Percentiles rank a stretch among this genome's conserved stretches.
These are phyloP conservation scores for Gremmenia infestans DNA, from an alignment of 2,329 filamentous ascomycete genomes.

Conservation along the genomic window DNA sequence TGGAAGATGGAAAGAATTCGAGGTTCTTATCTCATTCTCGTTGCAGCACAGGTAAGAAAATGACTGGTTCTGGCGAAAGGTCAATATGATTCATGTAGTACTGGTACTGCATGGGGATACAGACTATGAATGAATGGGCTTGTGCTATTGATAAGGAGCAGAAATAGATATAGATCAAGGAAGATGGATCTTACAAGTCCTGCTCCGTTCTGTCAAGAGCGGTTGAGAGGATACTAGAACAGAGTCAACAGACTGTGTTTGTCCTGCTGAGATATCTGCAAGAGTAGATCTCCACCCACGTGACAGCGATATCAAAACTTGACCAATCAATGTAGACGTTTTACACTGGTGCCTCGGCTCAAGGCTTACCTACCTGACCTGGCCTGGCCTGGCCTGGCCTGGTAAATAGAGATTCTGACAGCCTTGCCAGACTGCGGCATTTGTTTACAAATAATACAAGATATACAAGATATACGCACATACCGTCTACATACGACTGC, in stretches of 20 bases:
- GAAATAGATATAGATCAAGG: too few species aligned
- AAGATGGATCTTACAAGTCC: too few species aligned
- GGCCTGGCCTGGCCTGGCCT: too few species aligned
- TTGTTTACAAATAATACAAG: too few species aligned
- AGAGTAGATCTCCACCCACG: neutral
- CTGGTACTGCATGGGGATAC: neutral
- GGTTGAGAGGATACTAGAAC: neutral
- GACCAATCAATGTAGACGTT: neutral
- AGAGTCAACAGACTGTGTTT: neutral
- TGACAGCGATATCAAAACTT: neutral
- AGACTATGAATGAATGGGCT: neutral
- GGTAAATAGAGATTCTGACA: too few species aligned
- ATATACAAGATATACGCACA: too few species aligned
- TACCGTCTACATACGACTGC: too few species aligned
- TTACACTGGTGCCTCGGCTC: neutral
- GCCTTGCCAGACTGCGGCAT: too few species aligned
- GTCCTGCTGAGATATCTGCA: neutral
- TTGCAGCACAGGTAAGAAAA: neutral
- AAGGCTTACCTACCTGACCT: too few species aligned
- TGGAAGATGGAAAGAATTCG: neutral
- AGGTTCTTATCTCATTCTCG: constrained; percentile 14
- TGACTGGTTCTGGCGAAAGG: neutral
- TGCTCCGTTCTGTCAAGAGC: neutral
- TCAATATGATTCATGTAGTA: neutral
- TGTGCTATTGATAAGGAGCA: neutral